Percentiles rank a stretch among this genome's conserved stretches.
Evolutionary conservation across 805 yeast species (phyloP).

Genomic region (Starmerella vaccinii): DNA sequence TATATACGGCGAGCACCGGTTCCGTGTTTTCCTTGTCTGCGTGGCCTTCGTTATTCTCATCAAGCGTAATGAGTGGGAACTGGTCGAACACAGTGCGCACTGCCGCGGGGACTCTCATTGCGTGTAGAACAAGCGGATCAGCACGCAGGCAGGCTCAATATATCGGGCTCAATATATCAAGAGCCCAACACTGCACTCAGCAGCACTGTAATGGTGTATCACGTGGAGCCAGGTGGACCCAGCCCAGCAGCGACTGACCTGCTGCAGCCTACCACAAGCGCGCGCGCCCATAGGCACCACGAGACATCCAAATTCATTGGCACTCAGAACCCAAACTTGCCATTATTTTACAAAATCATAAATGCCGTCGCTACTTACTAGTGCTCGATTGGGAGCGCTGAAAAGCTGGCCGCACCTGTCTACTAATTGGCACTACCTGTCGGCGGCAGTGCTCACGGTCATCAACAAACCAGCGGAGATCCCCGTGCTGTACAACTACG

Average conservation of each 20-base stretch:
- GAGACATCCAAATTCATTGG: too few relatives aligned
- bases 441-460: conserved; percentile 71
- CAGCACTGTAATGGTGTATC: background rate
- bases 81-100: conserved; percentile 28
- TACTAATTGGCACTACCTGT: conserved; percentile 62
- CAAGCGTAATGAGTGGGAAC: conserved; percentile 27
- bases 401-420: conserved; percentile 47
- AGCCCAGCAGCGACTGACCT: too few relatives aligned
- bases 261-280: background rate
- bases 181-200: too few relatives aligned
- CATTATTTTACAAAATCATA: background rate
- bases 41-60: conserved; percentile 4
- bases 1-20: conserved; percentile 22
- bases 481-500: conserved; percentile 63
- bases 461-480: conserved; percentile 76
- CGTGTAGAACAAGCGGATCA: background rate
- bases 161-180: too few relatives aligned
- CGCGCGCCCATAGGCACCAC: background rate
- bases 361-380: conserved; percentile 34
- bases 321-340: background rate
- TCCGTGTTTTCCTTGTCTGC: background rate
- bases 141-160: background rate
- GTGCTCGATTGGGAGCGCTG: conserved; percentile 45
- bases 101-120: conserved; percentile 27
- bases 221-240: too few relatives aligned